Base-by-base conservation (phyloP, 495 filamentous ascomycete species). In the Penicillium flavigenum region DNA sequence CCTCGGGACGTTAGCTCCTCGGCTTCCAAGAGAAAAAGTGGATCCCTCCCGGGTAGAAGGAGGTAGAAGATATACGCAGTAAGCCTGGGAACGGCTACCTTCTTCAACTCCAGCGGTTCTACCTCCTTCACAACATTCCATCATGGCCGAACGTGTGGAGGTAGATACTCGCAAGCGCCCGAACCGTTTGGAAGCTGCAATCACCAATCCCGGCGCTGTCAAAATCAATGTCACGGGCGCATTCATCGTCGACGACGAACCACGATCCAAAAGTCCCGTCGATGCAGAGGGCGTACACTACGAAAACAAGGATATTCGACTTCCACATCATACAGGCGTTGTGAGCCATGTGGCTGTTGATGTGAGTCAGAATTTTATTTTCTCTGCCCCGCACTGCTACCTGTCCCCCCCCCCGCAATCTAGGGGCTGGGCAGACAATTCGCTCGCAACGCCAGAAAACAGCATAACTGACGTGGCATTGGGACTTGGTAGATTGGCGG, bases 321-420 rank as follows among this genome's bases (percentile, higher is more conserved):
- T 98, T 14, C 94, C 94, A 22, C 92, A 96, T 69, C 94, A 98
- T 72, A 95, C 88, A 11, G 87, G 87, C 22, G 83, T 93, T 2
- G 91, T 98, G 45, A 96, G 91, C 75, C 94, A 98, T 81, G 88
- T 98, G 47, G 94, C 94, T 54, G 86, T 96, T 55, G 94, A 98
- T 84, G 91, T 95, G 82, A 74, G 88, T 76, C 29, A 45, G 47
- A 51, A 46, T 29, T 20, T 31, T 43, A 4, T 43, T 53, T 56
- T 57, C 56, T 61, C 54, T 72, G 73, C 70, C 67, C 71, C 70
- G 68, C 66, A 72, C 54, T 60, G 29, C 59, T 27, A 59, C 49
- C 47, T 47, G 43, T 44, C 20, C 72, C 72, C 72, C 48, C 64
- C 72, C 72, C 72, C 72, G 71, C 72, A 75, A 70, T 69, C 41